These are phyloP conservation scores for Pythium biforme DNA, from an alignment of 352 stramenopile genomes.

Conservation along the genomic window DNA sequence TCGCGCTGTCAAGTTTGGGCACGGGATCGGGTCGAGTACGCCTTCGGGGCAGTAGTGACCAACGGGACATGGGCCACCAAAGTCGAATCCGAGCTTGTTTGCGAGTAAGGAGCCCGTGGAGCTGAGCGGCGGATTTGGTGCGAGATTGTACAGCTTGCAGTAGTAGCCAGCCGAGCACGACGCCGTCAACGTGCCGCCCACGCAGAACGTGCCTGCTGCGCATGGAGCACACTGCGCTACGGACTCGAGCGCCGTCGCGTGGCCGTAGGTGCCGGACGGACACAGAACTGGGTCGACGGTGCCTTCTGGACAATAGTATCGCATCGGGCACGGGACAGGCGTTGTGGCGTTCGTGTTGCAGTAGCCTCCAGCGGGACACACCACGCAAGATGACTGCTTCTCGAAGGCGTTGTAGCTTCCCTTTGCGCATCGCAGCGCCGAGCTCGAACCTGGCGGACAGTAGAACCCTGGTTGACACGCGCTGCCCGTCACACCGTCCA, in stretches of 20 bases:
- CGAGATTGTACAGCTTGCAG: conserved; percentile 65
- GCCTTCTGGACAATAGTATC: conserved; percentile 70
- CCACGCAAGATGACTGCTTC: conserved; percentile 40
- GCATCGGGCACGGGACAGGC: conserved; percentile 50
- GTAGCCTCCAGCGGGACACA: conserved; percentile 63
- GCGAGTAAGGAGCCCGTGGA: not conserved
- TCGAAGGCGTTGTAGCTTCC: conserved; percentile 67
- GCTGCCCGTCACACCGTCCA: conserved; percentile 51
- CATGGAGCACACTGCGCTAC: conserved; percentile 66
- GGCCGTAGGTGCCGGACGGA: conserved; percentile 76
- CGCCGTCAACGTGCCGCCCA: conserved; percentile 64
- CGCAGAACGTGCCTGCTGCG: conserved; percentile 72
- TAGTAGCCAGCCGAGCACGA: conserved; percentile 83
- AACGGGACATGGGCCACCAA: conserved; percentile 65
- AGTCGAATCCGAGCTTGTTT: conserved; percentile 34
- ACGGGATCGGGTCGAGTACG: conserved; percentile 66
- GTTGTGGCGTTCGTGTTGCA: conserved; percentile 62
- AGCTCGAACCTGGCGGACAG: conserved; percentile 55
- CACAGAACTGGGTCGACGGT: conserved; percentile 55
- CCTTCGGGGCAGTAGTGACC: conserved; percentile 79
- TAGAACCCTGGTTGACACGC: conserved; percentile 69
- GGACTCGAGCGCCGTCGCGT: conserved; percentile 40
- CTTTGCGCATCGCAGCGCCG: conserved; percentile 52
- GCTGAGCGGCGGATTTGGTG: conserved; percentile 42
- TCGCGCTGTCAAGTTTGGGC: conserved; percentile 52